Evolutionary conservation across 1,284 basidiomycete genomes (phyloP).

Genomic region (Leccinum variabile): DNA sequence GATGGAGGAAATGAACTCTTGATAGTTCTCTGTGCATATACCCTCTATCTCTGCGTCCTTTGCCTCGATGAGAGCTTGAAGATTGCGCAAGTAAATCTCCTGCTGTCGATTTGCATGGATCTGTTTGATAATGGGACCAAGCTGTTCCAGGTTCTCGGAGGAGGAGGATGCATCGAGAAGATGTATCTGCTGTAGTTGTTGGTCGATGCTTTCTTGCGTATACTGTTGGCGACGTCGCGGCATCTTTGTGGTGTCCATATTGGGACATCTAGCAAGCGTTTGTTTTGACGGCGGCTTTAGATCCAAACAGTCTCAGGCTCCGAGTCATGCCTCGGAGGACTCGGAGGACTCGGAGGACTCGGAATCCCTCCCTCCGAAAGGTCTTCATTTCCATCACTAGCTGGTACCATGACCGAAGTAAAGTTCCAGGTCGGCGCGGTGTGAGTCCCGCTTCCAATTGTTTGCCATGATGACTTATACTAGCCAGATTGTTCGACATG

Average conservation of each 20-base stretch:
- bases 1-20: conserved; percentile 96
- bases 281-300: conserved; percentile 31
- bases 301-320: conserved; percentile 24
- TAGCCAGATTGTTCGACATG: conserved; percentile 70
- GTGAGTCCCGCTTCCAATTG: conserved; percentile 37
- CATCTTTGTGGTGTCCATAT: conserved; percentile 44
- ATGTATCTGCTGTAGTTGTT: conserved; percentile 85
- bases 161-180: conserved; percentile 82
- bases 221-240: conserved; percentile 71
- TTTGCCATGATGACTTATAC: conserved; percentile 3
- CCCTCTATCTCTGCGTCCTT: conserved; percentile 96
- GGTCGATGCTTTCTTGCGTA: conserved; percentile 78
- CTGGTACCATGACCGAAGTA: conserved; percentile 43
- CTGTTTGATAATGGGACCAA: conserved; percentile 90
- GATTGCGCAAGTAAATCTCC: conserved; percentile 85
- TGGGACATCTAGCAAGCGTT: conserved; percentile 14
- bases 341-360: background rate
- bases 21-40: conserved; percentile 95
- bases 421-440: conserved; percentile 56
- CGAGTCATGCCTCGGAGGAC: too few relatives aligned
- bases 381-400: background rate
- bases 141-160: conserved; percentile 89
- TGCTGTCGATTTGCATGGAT: conserved; percentile 91
- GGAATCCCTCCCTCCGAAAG: background rate
- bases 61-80: conserved; percentile 85